Conservation (phyloP, 306 rosid genomes). For the Cyclanthera cordifolia region DNA sequence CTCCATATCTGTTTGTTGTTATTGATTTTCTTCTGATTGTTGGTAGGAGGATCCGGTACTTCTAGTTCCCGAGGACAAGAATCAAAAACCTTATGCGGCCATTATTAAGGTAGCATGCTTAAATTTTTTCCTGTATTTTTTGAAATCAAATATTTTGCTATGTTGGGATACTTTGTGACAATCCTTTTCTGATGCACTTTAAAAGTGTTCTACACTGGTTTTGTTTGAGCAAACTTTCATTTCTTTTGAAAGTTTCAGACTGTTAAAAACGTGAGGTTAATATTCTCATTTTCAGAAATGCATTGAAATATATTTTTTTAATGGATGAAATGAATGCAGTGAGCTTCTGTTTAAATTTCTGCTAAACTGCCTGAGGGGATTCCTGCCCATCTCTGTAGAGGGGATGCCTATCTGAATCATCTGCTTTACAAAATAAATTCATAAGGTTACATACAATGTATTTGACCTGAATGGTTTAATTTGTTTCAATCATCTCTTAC, state of each 20-base stretch:
- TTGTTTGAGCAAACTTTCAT: neutral
- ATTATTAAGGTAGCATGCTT: conserved; percentile 57
- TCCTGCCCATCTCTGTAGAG: neutral
- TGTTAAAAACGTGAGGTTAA: neutral
- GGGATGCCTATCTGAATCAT: neutral
- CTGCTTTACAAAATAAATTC: neutral
- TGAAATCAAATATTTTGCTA: neutral
- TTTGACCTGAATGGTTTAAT: neutral
- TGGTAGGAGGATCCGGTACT: conserved; percentile 93
- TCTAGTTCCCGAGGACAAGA: conserved; percentile 49
- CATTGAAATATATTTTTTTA: neutral
- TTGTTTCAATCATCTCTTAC: neutral
- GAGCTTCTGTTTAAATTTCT: neutral
- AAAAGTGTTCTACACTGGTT: neutral
- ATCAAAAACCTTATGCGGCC: conserved; percentile 82
- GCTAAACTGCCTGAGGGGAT: neutral
- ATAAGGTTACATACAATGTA: neutral
- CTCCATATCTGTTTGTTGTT: neutral
- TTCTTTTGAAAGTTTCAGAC: conserved; percentile 2
- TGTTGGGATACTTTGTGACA: neutral
- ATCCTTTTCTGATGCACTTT: neutral
- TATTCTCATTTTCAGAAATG: neutral
- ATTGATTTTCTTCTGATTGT: conserved; percentile 8
- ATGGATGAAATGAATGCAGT: neutral
- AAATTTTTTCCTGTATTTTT: neutral